A percentile compares a stretch with the other conserved stretches of the same genome.
These are phyloP conservation scores for Prunus armeniaca DNA, from an alignment of 306 rosid species.

Conservation along the genomic window DNA sequence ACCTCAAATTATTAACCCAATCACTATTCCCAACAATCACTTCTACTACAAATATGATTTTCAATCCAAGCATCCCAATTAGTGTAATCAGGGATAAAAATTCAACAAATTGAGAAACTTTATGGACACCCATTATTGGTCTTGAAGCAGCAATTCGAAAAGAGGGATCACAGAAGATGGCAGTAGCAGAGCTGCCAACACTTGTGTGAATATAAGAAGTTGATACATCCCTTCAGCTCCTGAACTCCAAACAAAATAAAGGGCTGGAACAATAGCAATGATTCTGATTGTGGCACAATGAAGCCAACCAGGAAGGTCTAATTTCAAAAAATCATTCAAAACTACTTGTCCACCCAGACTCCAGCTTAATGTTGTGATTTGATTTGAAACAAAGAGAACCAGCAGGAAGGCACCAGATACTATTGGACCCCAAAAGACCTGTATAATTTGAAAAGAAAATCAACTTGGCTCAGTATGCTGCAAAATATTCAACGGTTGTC, in stretches of 20 bases:
- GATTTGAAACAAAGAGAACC: conserved; percentile 75
- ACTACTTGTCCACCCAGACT: conserved; percentile 76
- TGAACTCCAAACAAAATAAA: conserved; percentile 82
- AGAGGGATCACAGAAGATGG: conserved; percentile 94
- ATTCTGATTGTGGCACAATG: conserved; percentile 87
- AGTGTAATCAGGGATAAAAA: conserved; percentile 56
- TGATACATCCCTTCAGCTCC: conserved; percentile 97
- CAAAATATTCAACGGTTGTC: background rate
- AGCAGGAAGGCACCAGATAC: conserved; percentile 56
- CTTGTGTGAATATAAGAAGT: conserved; percentile 79
- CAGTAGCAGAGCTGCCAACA: conserved; percentile 75
- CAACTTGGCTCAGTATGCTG: conserved; percentile 21
- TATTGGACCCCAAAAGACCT: conserved; percentile 72
- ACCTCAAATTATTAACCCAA: conserved; percentile 76
- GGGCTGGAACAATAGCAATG: conserved; percentile 78
- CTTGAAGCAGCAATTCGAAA: conserved; percentile 76
- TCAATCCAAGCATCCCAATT: conserved; percentile 83
- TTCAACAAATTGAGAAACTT: conserved; percentile 69
- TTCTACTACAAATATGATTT: conserved; percentile 72
- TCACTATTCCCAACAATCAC: conserved; percentile 87
- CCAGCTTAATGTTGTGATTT: conserved; percentile 70
- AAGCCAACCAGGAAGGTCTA: conserved; percentile 95
- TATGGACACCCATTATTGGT: conserved; percentile 79
- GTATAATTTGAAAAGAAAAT: conserved; percentile 21
- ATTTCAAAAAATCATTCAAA: conserved; percentile 61